Evolutionary conservation across 257 asterid species (phyloP).

Genomic region (Cruciata laevipes): DNA sequence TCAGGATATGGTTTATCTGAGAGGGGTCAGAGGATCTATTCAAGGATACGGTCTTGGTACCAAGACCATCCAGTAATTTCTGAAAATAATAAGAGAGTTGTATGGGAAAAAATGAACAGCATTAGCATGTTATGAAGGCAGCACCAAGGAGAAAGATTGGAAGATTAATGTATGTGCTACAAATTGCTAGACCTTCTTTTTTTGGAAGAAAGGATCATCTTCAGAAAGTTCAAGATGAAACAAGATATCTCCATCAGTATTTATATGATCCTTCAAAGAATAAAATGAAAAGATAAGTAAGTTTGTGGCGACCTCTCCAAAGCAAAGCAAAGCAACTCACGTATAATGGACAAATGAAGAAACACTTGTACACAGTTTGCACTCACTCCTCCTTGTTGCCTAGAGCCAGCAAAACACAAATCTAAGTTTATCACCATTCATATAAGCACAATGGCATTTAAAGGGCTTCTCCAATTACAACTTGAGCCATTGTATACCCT

Average conservation of each 20-base stretch:
- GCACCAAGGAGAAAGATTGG: background rate
- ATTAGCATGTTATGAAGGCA: background rate
- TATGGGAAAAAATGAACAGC: background rate
- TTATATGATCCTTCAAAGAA: constrained; percentile 33
- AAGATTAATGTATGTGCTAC: background rate
- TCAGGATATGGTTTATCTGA: constrained; percentile 34
- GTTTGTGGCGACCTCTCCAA: background rate
- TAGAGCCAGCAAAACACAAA: background rate
- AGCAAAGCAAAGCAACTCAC: constrained; percentile 5
- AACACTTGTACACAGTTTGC: background rate
- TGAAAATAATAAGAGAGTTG: constrained; percentile 18
- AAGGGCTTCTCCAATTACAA: background rate
- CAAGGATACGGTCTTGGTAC: constrained; percentile 24
- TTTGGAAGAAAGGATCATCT: constrained; percentile 48
- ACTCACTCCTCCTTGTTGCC: background rate
- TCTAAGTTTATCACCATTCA: background rate
- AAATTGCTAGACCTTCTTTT: constrained; percentile 46
- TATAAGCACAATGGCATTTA: constrained; percentile 3
- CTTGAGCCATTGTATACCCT: background rate
- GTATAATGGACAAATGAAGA: background rate
- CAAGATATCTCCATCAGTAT: constrained; percentile 31
- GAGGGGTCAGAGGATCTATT: constrained; percentile 36
- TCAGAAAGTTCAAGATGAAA: constrained; percentile 53
- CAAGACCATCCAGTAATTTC: constrained; percentile 51
- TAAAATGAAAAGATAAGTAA: background rate